These are phyloP conservation scores for Pholiota molesta DNA, from an alignment of 768 basidiomycete species.

Conservation along the genomic window DNA sequence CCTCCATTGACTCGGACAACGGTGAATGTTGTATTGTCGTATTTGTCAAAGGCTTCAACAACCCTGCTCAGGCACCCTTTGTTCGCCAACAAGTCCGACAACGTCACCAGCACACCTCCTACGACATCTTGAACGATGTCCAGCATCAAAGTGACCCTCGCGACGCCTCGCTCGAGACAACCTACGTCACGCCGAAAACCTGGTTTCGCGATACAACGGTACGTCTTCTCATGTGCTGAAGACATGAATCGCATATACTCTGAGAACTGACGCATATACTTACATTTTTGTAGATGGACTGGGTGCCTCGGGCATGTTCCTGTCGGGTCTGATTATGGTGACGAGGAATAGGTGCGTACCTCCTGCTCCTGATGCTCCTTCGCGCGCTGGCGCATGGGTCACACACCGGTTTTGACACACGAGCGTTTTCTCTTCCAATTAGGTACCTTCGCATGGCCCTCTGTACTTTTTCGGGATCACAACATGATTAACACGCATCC, in stretches of 20 bases:
- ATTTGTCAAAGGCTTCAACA: no score
- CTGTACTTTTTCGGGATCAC: conserved; percentile 61
- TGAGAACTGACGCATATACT: not conserved
- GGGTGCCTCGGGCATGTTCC: conserved; percentile 64
- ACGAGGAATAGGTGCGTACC: conserved; percentile 46
- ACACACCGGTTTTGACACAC: not conserved
- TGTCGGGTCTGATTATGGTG: conserved; percentile 62
- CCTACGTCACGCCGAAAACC: conserved; percentile 59
- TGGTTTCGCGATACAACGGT: conserved; percentile 66
- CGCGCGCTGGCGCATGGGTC: no score
- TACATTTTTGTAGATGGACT: conserved; percentile 42
- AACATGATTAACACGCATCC: conserved; percentile 69
- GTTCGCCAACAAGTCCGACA: no score
- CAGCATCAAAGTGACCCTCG: conserved; percentile 59
- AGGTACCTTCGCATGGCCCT: conserved; percentile 73
- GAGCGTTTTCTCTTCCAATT: not conserved
- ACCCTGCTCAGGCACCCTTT: no score
- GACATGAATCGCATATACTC: not conserved
- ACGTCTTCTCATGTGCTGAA: conserved; percentile 16
- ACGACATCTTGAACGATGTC: conserved; percentile 26
- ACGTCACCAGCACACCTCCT: no score
- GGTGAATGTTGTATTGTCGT: no score
- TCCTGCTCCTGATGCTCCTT: not conserved
- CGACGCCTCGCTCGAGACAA: conserved; percentile 62
- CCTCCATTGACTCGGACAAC: no score